phyloP scores from a whole-genome alignment of 2,329 filamentous ascomycete species.

The Fusarium sp. region DNA sequence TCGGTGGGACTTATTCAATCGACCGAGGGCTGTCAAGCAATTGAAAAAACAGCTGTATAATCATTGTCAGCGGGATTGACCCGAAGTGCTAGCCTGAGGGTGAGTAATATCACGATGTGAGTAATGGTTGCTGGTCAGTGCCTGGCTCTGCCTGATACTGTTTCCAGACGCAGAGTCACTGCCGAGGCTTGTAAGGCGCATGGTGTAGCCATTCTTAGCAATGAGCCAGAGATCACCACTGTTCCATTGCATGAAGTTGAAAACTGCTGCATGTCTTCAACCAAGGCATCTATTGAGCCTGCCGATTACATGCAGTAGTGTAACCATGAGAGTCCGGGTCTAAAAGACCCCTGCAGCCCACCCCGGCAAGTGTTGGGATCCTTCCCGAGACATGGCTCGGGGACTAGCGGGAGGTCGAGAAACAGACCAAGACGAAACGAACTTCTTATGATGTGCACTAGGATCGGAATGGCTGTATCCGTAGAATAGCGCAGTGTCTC shows the following conservation, averaged over 20 bases:
- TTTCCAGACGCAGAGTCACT: constrained; percentile 14
- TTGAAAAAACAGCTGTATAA: not conserved
- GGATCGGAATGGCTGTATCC: constrained; percentile 20
- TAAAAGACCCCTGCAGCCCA: constrained; percentile 2
- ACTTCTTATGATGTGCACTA: constrained; percentile 11
- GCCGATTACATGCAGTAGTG: constrained; percentile 23
- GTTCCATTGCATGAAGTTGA: constrained; percentile 1
- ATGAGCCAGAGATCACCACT: constrained; percentile 9
- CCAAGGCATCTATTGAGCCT: not conserved
- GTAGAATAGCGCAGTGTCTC: constrained; percentile 4
- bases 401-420: constrained; percentile 1
- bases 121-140: not conserved
- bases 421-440: constrained; percentile 8
- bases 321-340: not conserved
- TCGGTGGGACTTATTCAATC: constrained; percentile 34
- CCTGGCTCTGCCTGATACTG: not conserved
- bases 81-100: not conserved
- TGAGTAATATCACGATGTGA: constrained; percentile 13
- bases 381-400: constrained; percentile 37
- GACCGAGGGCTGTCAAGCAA: constrained; percentile 23
- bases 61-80: constrained; percentile 26
- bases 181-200: constrained; percentile 18
- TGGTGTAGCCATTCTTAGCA: constrained; percentile 21
- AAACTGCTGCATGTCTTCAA: constrained; percentile 19
- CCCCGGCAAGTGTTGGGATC: constrained; percentile 11